These are phyloP conservation scores for Colletotrichum zoysiae DNA, from an alignment of 2,329 filamentous ascomycete genomes.

Conservation along the genomic window DNA sequence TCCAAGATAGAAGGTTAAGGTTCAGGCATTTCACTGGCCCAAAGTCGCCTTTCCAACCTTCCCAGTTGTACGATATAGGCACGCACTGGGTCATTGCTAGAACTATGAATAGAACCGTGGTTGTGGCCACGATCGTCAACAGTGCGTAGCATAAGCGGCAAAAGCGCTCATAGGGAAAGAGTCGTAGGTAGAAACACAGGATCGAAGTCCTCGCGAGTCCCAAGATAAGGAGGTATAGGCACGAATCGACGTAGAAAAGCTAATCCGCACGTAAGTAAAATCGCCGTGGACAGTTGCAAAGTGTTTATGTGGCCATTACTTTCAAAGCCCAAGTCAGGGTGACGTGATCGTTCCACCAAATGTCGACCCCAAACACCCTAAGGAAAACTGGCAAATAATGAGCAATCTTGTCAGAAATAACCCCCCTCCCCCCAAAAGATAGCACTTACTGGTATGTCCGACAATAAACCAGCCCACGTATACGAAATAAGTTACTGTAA, in stretches of 20 bases:
- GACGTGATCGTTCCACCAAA: constrained; percentile 21
- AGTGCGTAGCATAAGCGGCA: constrained; percentile 22
- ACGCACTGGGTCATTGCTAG: constrained; percentile 18
- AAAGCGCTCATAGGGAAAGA: constrained; percentile 29
- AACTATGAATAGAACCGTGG: not conserved
- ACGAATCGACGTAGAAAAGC: constrained; percentile 24
- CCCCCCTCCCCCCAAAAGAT: no score
- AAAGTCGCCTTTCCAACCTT: constrained; percentile 32
- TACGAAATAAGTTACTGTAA: constrained; percentile 9
- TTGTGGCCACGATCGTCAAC: constrained; percentile 4
- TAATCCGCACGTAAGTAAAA: not conserved
- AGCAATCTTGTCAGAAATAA: not conserved
- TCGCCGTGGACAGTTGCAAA: no score
- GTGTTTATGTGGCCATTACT: not conserved
- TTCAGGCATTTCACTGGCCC: constrained; percentile 11
- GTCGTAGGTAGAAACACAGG: constrained; percentile 27
- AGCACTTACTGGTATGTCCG: constrained; percentile 20
- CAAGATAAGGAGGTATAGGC: constrained; percentile 18
- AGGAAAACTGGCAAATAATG: constrained; percentile 7
- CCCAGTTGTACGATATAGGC: constrained; percentile 31
- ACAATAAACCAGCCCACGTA: constrained; percentile 25
- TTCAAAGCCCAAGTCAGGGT: constrained; percentile 29
- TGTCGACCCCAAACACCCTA: constrained; percentile 21
- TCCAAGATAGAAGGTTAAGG: constrained; percentile 26
- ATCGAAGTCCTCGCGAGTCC: constrained; percentile 30